Evolutionary conservation across 164 flowering plant species (phyloP).

Genomic region (Euptelea pleiosperma): DNA sequence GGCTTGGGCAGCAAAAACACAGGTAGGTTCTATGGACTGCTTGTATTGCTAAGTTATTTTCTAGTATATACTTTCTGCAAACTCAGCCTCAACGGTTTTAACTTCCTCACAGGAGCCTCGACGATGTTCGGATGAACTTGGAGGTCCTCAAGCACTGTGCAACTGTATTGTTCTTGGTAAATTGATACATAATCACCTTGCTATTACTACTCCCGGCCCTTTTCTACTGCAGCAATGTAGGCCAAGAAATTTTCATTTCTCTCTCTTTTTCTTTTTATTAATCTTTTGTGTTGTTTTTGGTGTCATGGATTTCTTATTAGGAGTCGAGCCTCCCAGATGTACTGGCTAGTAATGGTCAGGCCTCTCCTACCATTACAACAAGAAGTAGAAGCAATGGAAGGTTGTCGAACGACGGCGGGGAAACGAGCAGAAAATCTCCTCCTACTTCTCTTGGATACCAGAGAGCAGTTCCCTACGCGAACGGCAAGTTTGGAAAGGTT

Average conservation of each 20-base stretch:
- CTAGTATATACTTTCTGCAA: background rate
- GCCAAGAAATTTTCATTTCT: background rate
- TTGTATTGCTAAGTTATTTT: background rate
- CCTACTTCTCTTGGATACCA: conserved; percentile 36
- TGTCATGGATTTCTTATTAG: conserved; percentile 24
- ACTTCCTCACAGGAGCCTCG: conserved; percentile 61
- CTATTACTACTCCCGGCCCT: background rate
- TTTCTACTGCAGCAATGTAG: background rate
- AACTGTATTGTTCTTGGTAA: conserved; percentile 80
- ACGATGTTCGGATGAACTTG: conserved; percentile 87
- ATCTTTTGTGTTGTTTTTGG: background rate
- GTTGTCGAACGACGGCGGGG: conserved; percentile 38
- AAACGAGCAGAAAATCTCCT: conserved; percentile 57
- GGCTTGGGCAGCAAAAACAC: conserved; percentile 83
- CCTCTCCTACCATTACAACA: conserved; percentile 34
- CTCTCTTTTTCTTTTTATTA: too few species aligned
- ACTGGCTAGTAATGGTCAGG: conserved; percentile 20
- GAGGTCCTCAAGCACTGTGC: conserved; percentile 90
- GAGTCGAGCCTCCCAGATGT: conserved; percentile 60
- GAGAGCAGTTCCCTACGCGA: conserved; percentile 58
- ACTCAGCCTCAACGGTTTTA: background rate
- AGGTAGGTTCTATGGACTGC: conserved; percentile 35
- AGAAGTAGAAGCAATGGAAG: conserved; percentile 47
- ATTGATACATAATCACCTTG: background rate
- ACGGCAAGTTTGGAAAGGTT: conserved; percentile 52